Percentiles rank a stretch among this genome's conserved stretches.
Evolutionary conservation across 2,329 filamentous ascomycete genomes (phyloP).

Genomic region (Fulvia fulva): DNA sequence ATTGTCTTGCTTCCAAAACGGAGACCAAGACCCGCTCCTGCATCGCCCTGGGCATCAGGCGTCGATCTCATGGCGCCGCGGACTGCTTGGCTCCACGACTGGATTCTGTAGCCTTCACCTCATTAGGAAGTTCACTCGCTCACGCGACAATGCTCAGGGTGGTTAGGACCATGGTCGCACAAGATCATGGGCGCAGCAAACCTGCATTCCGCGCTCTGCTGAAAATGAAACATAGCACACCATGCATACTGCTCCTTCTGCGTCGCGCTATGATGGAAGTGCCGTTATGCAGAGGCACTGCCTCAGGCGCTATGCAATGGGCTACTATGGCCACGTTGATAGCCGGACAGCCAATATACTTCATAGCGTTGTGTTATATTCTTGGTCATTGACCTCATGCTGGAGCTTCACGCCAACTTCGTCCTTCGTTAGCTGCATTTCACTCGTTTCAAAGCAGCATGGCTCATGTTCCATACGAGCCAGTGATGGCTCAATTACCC

Average conservation of each 20-base stretch:
- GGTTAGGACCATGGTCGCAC: neutral
- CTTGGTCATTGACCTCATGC: neutral
- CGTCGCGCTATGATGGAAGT: neutral
- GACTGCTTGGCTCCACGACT: neutral
- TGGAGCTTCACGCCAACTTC: neutral
- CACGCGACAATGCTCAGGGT: neutral
- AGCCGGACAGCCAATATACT: neutral
- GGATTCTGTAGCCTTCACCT: neutral
- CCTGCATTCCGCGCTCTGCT: neutral
- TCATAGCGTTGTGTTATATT: neutral
- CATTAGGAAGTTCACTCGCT: neutral
- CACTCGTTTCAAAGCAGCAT: neutral
- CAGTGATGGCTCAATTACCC: neutral
- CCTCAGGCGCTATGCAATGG: neutral
- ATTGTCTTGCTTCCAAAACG: neutral
- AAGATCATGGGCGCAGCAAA: neutral
- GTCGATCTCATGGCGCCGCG: slow-evolving; percentile 8
- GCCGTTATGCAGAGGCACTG: neutral
- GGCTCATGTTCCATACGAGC: neutral
- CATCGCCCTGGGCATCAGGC: slow-evolving; percentile 1
- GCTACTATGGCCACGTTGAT: neutral
- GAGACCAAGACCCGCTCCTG: slow-evolving; percentile 11
- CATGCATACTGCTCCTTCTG: neutral
- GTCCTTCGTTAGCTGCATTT: neutral
- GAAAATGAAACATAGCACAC: neutral